Percentiles rank a stretch among this genome's conserved stretches.
These are phyloP conservation scores for Flueggea neowawraea DNA, from an alignment of 441 rosid genomes.

Conservation along the genomic window DNA sequence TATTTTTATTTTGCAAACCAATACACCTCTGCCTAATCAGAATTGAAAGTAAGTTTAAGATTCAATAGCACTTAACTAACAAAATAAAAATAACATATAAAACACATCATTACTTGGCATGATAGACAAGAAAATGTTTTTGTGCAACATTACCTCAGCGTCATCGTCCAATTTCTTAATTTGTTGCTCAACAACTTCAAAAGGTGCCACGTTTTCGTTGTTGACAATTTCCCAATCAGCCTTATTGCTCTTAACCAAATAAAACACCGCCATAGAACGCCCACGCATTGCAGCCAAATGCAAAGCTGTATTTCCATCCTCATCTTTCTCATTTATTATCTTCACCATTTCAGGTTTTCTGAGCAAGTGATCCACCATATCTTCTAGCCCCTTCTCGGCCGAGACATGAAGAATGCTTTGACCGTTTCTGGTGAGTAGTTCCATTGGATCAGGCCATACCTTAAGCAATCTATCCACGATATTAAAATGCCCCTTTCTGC, in stretches of 20 bases:
- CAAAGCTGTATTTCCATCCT: constrained; percentile 28
- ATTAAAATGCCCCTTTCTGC: constrained; percentile 7
- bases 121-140: too few species aligned
- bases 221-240: neutral
- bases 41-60: too few species aligned
- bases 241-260: neutral
- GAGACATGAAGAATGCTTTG: constrained; percentile 22
- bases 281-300: constrained; percentile 17
- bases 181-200: neutral
- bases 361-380: constrained; percentile 2
- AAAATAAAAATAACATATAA: too few species aligned
- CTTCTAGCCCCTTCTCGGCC: constrained; percentile 2
- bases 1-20: too few species aligned
- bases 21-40: too few species aligned
- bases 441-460: constrained; percentile 15
- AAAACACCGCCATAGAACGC: neutral
- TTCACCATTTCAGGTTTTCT: too few species aligned
- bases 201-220: constrained; percentile 11
- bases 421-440: constrained; percentile 16
- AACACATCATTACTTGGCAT: too few species aligned
- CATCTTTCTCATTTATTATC: constrained; percentile 16
- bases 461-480: constrained; percentile 14
- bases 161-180: too few species aligned
- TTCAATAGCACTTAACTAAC: too few species aligned
- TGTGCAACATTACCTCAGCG: too few species aligned